Evolutionary conservation across 2,329 filamentous ascomycete species (phyloP), one percentile per base, ranked within the genome.

Genomic region (Fusarium pseudocircinatum): DNA sequence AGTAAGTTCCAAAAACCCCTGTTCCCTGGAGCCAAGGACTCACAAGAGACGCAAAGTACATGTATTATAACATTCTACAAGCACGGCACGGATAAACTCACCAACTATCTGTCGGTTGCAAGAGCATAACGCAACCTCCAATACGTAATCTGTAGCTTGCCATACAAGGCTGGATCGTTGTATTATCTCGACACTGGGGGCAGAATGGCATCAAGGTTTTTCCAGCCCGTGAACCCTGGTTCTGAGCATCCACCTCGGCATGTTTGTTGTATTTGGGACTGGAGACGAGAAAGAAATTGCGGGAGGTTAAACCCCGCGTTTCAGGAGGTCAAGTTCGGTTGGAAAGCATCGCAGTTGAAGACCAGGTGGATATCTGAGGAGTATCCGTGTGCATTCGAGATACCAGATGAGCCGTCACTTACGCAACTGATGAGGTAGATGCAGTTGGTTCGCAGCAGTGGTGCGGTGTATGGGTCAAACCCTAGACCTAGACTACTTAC

Each of bases 121-220:
- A 16, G 24, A 28, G 32, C 49, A 44, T 34, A 39, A 52, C 24
- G 28, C n/a, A 37, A 50, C 20, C 32, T 50, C 16, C 12, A 30
- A 15, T 50, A 37, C 49, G 43, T 63, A 56, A 49, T 28, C 39
- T 9, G 24, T 34, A 32, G 28, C 39, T 49, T 57, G 44, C 40
- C 36, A 24, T 40, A 26, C 32, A 52, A 40, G 37, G 39, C 57
- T 46, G 37, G 60, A 49, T 34, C 47, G 24, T 30, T 34, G 22
- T 28, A 52, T 60, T 28, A 46, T 65, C 40, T 57, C 63, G 69
- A 67, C 69, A 67, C 67, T 68, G 65, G 43, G 40, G 49, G 37
- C 36, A 57, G 22, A 50, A 67, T 67, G 49, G 42, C 62, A 58
- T 58, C 40, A 58, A 73, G 74, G 72, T 75, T 70, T 75, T 62